Percentiles rank a stretch among this genome's conserved stretches.
These are phyloP conservation scores for Eucalyptus viminalis DNA, from an alignment of 345 rosid genomes.

Conservation along the genomic window DNA sequence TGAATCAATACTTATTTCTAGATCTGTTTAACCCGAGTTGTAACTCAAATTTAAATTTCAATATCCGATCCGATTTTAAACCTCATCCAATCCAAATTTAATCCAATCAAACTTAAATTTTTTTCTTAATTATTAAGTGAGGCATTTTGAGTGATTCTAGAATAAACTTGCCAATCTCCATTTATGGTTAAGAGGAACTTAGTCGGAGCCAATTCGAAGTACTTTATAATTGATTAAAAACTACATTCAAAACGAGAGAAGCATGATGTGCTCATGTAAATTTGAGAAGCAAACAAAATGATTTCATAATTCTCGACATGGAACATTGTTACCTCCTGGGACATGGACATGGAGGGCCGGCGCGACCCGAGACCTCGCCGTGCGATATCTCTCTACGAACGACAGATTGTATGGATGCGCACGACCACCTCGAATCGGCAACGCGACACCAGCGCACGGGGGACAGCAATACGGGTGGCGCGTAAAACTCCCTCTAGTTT, in stretches of 20 bases:
- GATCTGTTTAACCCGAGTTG: rapidly evolving
- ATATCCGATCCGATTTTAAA: too few species aligned
- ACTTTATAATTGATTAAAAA: background rate
- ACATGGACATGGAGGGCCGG: background rate
- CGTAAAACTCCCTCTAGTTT: background rate
- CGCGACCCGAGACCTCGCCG: background rate
- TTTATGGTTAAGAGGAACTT: background rate
- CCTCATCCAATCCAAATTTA: too few species aligned
- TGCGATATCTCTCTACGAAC: background rate
- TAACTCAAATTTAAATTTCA: too few species aligned
- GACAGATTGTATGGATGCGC: background rate
- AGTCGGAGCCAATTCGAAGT: background rate
- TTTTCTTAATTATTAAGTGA: background rate
- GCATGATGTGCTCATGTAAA: rapidly evolving
- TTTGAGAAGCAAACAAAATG: background rate
- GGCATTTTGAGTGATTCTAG: background rate
- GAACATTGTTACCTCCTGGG: background rate
- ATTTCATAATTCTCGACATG: background rate
- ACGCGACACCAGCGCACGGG: background rate
- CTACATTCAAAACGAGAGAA: background rate
- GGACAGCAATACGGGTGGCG: background rate
- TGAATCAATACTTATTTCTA: rapidly evolving
- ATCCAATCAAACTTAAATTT: too few species aligned
- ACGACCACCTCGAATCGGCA: background rate
- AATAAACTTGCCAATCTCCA: background rate